These are phyloP conservation scores for Ceratocystis ficicola DNA, from an alignment of 2,329 filamentous ascomycete genomes.

Conservation along the genomic window DNA sequence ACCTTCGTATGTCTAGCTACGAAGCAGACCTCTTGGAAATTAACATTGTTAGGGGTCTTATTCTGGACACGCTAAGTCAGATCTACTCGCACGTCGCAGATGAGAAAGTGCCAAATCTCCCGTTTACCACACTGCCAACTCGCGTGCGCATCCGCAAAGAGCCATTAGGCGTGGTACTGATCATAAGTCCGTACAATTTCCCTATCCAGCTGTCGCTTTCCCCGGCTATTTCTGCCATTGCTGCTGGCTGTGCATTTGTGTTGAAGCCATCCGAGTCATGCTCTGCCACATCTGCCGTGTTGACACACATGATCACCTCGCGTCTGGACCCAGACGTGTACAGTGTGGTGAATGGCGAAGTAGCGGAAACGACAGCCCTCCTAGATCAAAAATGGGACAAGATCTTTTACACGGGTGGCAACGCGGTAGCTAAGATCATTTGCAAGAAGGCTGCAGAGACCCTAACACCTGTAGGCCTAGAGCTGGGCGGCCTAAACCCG, in stretches of 20 bases:
- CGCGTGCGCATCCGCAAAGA: constrained; percentile 72
- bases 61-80: constrained; percentile 64
- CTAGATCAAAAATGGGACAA: constrained; percentile 92
- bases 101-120: constrained; percentile 58
- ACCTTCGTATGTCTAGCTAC: constrained; percentile 65
- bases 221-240: constrained; percentile 78
- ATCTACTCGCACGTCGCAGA: constrained; percentile 74
- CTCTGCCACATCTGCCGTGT: constrained; percentile 60
- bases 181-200: constrained; percentile 93
- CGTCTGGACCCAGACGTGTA: constrained; percentile 69
- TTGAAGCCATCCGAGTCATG: constrained; percentile 84
- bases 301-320: constrained; percentile 65
- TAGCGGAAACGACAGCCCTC: constrained; percentile 68
- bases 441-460: constrained; percentile 80
- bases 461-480: constrained; percentile 75
- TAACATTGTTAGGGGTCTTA: constrained; percentile 68
- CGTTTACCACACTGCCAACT: constrained; percentile 40
- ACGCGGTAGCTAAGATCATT: constrained; percentile 70
- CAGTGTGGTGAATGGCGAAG: constrained; percentile 63
- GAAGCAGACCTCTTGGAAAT: constrained; percentile 67
- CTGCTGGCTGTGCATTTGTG: constrained; percentile 78
- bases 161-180: constrained; percentile 67
- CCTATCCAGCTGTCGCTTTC: constrained; percentile 69
- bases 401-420: constrained; percentile 88
- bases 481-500: constrained; percentile 85